Base-by-base conservation (phyloP, 345 rosid genomes). In the Lagerstroemia speciosa region DNA sequence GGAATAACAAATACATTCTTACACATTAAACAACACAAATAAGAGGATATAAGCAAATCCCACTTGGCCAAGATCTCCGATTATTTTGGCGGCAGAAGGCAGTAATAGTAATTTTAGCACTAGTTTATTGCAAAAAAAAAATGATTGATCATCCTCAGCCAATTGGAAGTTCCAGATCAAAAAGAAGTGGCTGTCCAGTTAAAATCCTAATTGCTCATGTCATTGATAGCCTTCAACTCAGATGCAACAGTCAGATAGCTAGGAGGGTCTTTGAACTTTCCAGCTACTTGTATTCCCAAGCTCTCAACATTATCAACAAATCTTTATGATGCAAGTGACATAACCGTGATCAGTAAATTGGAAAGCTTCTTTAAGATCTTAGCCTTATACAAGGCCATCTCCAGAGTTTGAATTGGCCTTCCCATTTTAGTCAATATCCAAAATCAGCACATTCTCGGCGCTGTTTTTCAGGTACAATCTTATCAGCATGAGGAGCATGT, bases 381-480 rank as follows among this genome's bases (percentile, higher is more conserved):
- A n/a, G n/a, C n/a, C n/a, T n/a, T n/a, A n/a, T n/a, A n/a, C n/a
- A n/a, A n/a, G n/a, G n/a, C n/a, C n/a, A n/a, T n/a, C n/a, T n/a
- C n/a, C n/a, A n/a, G n/a, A n/a, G n/a, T n/a, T n/a, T n/a, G n/a
- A n/a, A n/a, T n/a, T n/a, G n/a, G n/a, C n/a, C n/a, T n/a, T n/a
- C n/a, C n/a, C n/a, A n/a, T n/a, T n/a, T 10, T 38, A 38, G 1
- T 38, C 41, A 38, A 38, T 10, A 4, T 38, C 41, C 41, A 5
- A 38, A 38, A 38, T 38, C 41, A 38, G 7, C 10, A 38, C 5
- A 38, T 38, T 10, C 5, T 38, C 7, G 10, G 5, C 41, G 10
- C 79, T 76, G 71, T 78, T 76, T 69, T 80, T 74, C 74, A 81
- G 71, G 37, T 77, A 76, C 50, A 62, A 86, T 66, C 78, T 77